phyloP scores from a whole-genome alignment of 129 eudicot genomes.

The Heracleum sosnowskyi region DNA sequence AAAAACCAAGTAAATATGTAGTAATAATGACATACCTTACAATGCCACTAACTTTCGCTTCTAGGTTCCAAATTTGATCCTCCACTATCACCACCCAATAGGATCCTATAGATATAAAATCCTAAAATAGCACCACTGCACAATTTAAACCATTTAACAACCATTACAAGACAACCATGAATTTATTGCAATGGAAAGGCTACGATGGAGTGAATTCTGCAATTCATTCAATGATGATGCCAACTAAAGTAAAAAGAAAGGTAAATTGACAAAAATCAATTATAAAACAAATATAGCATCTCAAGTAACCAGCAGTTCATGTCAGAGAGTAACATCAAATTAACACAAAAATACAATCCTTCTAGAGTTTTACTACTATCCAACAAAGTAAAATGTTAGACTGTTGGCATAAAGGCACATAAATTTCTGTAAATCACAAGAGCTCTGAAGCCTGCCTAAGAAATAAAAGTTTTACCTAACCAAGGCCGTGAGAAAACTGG shows the following conservation, averaged over 20 bases:
- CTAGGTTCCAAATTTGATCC: constrained; percentile 29
- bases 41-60: constrained; percentile 31
- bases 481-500: constrained; percentile 37
- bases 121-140: constrained; percentile 86
- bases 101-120: constrained; percentile 62
- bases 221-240: not conserved
- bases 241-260: not conserved
- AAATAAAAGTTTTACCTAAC: constrained; percentile 46
- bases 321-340: not conserved
- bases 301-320: not conserved
- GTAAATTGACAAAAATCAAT: not conserved
- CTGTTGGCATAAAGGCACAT: not conserved
- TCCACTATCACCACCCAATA: constrained; percentile 34
- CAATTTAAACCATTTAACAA: constrained; percentile 4
- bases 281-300: not conserved
- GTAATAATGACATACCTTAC: constrained; percentile 5
- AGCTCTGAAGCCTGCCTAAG: not conserved
- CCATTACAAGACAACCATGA: constrained; percentile 4
- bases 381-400: not conserved
- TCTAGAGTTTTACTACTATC: not conserved
- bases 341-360: not conserved
- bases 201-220: too few species aligned
- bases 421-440: not conserved
- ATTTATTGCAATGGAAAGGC: not conserved
- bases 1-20: not conserved